A percentile compares a stretch with the other conserved stretches of the same genome.
phyloP scores from a whole-genome alignment of 1,284 basidiomycete genomes.

The Ganoderma lingzhi region DNA sequence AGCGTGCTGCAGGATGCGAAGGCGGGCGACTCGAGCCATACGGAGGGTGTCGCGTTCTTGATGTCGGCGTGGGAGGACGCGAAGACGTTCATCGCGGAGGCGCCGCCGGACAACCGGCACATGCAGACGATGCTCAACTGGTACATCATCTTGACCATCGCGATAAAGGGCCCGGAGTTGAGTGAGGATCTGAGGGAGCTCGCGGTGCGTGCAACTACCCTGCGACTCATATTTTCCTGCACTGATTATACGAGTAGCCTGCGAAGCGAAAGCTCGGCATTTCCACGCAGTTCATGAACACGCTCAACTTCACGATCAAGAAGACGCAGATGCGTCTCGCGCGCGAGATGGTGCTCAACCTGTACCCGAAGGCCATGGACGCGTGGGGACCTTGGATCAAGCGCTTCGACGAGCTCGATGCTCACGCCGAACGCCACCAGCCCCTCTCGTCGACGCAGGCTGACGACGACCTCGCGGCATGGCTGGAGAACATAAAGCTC shows the following conservation, averaged over 20 bases:
- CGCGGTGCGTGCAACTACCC: slow-evolving; percentile 45
- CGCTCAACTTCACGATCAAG: slow-evolving; percentile 53
- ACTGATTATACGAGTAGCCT: slow-evolving; percentile 40
- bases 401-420: slow-evolving; percentile 44
- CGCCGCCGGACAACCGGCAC: slow-evolving; percentile 67
- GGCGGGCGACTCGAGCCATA: slow-evolving; percentile 53
- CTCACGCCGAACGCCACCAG: slow-evolving; percentile 35
- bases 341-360: slow-evolving; percentile 53
- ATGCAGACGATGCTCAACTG: slow-evolving; percentile 65
- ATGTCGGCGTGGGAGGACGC: slow-evolving; percentile 64
- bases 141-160: slow-evolving; percentile 61
- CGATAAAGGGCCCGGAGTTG: slow-evolving; percentile 56
- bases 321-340: slow-evolving; percentile 59
- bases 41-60: slow-evolving; percentile 66
- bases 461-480: slow-evolving; percentile 62
- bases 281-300: slow-evolving; percentile 56
- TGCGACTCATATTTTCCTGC: background rate
- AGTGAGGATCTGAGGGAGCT: slow-evolving; percentile 57
- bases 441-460: slow-evolving; percentile 44
- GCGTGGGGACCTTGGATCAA: slow-evolving; percentile 55
- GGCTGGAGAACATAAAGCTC: slow-evolving; percentile 58
- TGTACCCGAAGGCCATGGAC: slow-evolving; percentile 50
- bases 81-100: slow-evolving; percentile 58
- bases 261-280: slow-evolving; percentile 52
- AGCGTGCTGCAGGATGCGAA: slow-evolving; percentile 53